Evolutionary conservation across 345 rosid species (phyloP).

Genomic region (Microthlaspi erraticum): DNA sequence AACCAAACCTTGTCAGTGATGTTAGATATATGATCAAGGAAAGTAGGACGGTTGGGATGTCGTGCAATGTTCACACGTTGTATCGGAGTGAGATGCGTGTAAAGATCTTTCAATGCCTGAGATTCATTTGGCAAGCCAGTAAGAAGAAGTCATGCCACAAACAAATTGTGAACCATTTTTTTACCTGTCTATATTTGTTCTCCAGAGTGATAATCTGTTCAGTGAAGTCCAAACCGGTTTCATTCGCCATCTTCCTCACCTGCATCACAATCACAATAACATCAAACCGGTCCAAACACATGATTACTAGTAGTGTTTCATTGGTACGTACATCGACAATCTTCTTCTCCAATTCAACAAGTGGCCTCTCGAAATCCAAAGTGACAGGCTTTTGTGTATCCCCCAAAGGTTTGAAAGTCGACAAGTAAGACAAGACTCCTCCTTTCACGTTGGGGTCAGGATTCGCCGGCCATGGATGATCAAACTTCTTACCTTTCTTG

Average conservation of each 20-base stretch:
- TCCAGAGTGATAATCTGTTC: slow-evolving; percentile 83
- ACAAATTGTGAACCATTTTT: background rate
- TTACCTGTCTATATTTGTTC: slow-evolving; percentile 83
- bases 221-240: slow-evolving; percentile 89
- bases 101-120: slow-evolving; percentile 85
- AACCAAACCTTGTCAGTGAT: slow-evolving; percentile 87
- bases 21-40: slow-evolving; percentile 90
- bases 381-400: slow-evolving; percentile 78
- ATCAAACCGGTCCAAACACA: no score
- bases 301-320: background rate
- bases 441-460: slow-evolving; percentile 95
- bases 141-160: background rate
- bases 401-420: slow-evolving; percentile 79
- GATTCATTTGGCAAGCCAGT: slow-evolving; percentile 14
- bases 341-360: slow-evolving; percentile 79
- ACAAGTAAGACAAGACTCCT: slow-evolving; percentile 77
- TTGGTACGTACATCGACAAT: slow-evolving; percentile 77
- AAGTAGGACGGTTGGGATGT: slow-evolving; percentile 97
- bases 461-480: slow-evolving; percentile 91
- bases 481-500: slow-evolving; percentile 87
- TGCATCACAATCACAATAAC: slow-evolving; percentile 46
- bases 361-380: slow-evolving; percentile 91
- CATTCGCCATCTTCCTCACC: slow-evolving; percentile 94
- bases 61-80: slow-evolving; percentile 96
- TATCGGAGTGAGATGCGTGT: slow-evolving; percentile 79